Conservation (phyloP, 2,329 filamentous ascomycete genomes). For the Epichloe scottii region DNA sequence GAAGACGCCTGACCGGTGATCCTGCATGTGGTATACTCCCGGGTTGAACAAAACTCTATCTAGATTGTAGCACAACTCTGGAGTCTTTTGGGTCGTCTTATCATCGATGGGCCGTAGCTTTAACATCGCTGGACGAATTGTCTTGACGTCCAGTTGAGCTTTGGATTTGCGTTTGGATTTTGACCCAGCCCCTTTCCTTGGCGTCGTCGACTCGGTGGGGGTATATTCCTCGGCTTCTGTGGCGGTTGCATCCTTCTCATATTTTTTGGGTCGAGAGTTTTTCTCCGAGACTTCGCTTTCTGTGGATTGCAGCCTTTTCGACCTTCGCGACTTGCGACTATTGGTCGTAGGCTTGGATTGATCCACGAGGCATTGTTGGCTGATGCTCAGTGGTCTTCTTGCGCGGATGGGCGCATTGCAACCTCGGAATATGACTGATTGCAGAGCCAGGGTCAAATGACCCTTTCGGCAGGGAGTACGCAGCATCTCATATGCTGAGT, state of each 20-base stretch:
- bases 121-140: constrained; percentile 15
- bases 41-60: constrained; percentile 92
- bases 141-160: constrained; percentile 15
- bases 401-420: background rate
- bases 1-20: constrained; percentile 74
- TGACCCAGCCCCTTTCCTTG: background rate
- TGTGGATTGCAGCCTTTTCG: constrained; percentile 9
- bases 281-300: background rate
- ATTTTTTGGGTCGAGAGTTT: background rate
- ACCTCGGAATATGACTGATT: background rate
- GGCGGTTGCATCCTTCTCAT: constrained; percentile 1
- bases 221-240: background rate
- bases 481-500: constrained; percentile 16
- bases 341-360: background rate
- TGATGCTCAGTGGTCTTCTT: background rate
- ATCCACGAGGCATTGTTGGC: background rate
- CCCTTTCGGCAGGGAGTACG: constrained; percentile 12
- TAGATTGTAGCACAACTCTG: constrained; percentile 57
- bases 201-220: background rate
- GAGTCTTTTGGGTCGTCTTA: constrained; percentile 18
- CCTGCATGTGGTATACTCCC: constrained; percentile 84
- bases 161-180: constrained; percentile 6
- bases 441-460: constrained; percentile 6
- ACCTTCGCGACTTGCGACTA: background rate
- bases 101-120: constrained; percentile 20